Base-by-base conservation (phyloP, 106 monocot genomes). In the Dioscorea dumetorum region DNA sequence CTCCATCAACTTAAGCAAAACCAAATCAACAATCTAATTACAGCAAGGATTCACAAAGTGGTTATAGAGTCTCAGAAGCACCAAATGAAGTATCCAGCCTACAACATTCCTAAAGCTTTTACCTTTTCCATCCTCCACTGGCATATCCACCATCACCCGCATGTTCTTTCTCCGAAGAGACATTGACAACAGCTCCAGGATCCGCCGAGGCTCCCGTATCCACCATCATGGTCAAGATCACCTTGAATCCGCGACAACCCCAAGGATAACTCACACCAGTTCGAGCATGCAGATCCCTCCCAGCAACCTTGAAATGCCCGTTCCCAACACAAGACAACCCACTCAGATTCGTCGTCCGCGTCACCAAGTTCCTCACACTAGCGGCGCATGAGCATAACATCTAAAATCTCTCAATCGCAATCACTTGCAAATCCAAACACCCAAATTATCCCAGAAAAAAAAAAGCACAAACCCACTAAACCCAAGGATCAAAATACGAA, bases 111-210 rank as follows among this genome's bases (percentile, higher is more conserved):
- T 15, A 12, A 60, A 35, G 33, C 21, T 1, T 18, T 60, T 67
- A 85, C 85, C 85, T 81, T 78, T 78, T 81, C 77, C 77, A 81
- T 51, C 70, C 70, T 15, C 85, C 81, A 24, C 74, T 78, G 16
- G 71, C 49, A 62, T 71, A 85, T 49, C 62, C 63, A 12, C 67
- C 74, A 66, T 81, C 85, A 12, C 72, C 74, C 49, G 21, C 35
- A 20, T 57, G 52, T 24, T 74, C 70, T 14, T 70, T 81, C 49
- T 63, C 61, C 4, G 67, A 66, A 60, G 58, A 21, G 49, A 85
- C 68, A 41, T 71, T 74, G 3, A 72, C 63, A 8, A 74, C 32
- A 20, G 71, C 66, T 4, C 58, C 58, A 22, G 57, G 76, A 32
- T 68, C 73, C 12, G 33, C 22, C n/a, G 80, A 14, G 5, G 80